Evolutionary conservation across 208 protist species (phyloP).

Genomic region (Phytomonas sp.): DNA sequence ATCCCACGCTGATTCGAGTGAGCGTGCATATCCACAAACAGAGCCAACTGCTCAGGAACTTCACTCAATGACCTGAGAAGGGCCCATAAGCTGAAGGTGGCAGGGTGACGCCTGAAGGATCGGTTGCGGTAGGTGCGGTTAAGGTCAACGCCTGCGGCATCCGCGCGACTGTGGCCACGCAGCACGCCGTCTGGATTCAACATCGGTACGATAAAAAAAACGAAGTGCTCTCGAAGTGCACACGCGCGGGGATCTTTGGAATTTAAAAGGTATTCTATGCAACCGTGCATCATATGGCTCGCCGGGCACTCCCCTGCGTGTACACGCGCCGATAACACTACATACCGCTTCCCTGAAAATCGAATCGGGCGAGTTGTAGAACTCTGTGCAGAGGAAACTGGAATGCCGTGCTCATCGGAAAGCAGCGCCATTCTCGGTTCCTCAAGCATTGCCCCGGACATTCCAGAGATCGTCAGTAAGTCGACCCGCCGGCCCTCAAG

Average conservation of each 20-base stretch:
- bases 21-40: slow-evolving; percentile 93
- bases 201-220: slow-evolving; percentile 89
- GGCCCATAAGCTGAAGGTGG: slow-evolving; percentile 55
- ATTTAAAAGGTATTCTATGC: slow-evolving; percentile 83
- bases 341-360: slow-evolving; percentile 63
- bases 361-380: slow-evolving; percentile 41
- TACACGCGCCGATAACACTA: slow-evolving; percentile 85
- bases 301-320: slow-evolving; percentile 91
- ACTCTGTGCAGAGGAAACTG: slow-evolving; percentile 46
- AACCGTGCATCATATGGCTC: slow-evolving; percentile 91
- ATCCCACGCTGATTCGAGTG: slow-evolving; percentile 90
- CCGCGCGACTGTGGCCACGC: slow-evolving; percentile 88
- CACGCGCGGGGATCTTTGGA: slow-evolving; percentile 53
- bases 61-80: slow-evolving; percentile 37
- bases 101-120: slow-evolving; percentile 59
- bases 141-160: slow-evolving; percentile 87
- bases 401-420: slow-evolving; percentile 34
- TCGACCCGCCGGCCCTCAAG: slow-evolving; percentile 79
- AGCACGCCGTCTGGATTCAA: slow-evolving; percentile 92
- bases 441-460: slow-evolving; percentile 27
- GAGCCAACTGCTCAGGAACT: slow-evolving; percentile 28
- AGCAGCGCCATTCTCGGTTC: slow-evolving; percentile 26
- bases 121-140: slow-evolving; percentile 90
- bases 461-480: slow-evolving; percentile 83
- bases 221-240: slow-evolving; percentile 76